Conservation (phyloP, 2,329 filamentous ascomycete genomes). For the Orbilia brochopaga region DNA sequence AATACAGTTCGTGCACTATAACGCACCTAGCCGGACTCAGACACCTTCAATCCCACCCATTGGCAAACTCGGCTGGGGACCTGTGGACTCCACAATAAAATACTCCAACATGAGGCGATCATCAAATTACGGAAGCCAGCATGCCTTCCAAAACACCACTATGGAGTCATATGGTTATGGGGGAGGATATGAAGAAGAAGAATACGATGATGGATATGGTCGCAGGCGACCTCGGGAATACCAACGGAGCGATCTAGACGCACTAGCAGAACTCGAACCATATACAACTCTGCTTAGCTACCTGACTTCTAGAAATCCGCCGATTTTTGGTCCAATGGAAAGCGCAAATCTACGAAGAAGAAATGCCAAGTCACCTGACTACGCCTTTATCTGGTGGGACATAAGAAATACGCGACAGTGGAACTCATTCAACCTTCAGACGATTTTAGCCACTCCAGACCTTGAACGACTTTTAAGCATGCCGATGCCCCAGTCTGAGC, state of each 20-base stretch:
- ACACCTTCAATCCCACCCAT: slow-evolving; percentile 48
- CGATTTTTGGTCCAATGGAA: slow-evolving; percentile 42
- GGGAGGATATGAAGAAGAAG: slow-evolving; percentile 25
- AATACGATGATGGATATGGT: slow-evolving; percentile 32
- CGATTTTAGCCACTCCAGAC: slow-evolving; percentile 41
- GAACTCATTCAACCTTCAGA: slow-evolving; percentile 43
- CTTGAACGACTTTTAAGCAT: slow-evolving; percentile 40
- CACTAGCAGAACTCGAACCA: slow-evolving; percentile 42
- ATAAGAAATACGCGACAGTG: slow-evolving; percentile 48
- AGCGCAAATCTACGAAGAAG: slow-evolving; percentile 45
- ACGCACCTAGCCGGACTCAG: slow-evolving; percentile 45
- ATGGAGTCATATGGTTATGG: slow-evolving; percentile 44
- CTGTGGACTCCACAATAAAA: slow-evolving; percentile 48
- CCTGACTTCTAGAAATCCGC: slow-evolving; percentile 40
- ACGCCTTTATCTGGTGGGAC: slow-evolving; percentile 49
- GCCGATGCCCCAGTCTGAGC: slow-evolving; percentile 43
- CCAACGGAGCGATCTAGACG: slow-evolving; percentile 41
- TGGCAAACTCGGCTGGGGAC: slow-evolving; percentile 49
- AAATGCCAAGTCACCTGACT: slow-evolving; percentile 48
- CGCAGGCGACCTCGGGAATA: slow-evolving; percentile 32
- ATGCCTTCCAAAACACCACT: slow-evolving; percentile 47
- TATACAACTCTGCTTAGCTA: slow-evolving; percentile 37
- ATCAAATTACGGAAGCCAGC: slow-evolving; percentile 34
- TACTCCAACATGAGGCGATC: slow-evolving; percentile 50
- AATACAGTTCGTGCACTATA: slow-evolving; percentile 49